phyloP scores from a whole-genome alignment of 495 filamentous ascomycete species.

The Neurospora sp. region DNA sequence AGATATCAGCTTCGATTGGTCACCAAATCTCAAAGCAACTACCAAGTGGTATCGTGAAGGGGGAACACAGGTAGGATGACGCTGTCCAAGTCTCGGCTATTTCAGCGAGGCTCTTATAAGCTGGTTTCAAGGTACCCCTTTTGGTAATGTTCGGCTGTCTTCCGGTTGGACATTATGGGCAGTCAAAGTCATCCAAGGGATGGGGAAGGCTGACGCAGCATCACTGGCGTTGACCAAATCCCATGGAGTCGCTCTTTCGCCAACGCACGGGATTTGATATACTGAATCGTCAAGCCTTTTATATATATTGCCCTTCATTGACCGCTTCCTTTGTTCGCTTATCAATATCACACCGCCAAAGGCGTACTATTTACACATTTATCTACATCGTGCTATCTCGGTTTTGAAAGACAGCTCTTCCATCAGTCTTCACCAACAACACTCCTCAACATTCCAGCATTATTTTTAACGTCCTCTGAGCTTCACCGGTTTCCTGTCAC shows the following conservation, averaged over 20 bases:
- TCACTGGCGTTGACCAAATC: neutral
- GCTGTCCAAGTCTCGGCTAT: neutral
- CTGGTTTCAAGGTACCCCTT: neutral
- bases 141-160: neutral
- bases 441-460: neutral
- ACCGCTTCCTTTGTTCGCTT: neutral
- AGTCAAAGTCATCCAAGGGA: neutral
- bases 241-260: neutral
- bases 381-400: neutral
- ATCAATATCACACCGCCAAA: neutral
- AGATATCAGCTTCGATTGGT: neutral
- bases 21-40: neutral
- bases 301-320: neutral
- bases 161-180: neutral
- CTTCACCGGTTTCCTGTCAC: neutral
- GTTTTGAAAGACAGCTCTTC: neutral
- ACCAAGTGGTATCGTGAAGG: neutral
- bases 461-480: neutral
- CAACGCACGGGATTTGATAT: neutral
- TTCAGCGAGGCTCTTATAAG: neutral
- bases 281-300: neutral
- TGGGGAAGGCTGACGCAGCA: too few species aligned
- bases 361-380: neutral
- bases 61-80: neutral
- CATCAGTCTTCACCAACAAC: neutral